Percentiles rank a stretch among this genome's conserved stretches.
These are phyloP conservation scores for Cercophora sp. DNA, from an alignment of 495 filamentous ascomycete species.

Conservation along the genomic window DNA sequence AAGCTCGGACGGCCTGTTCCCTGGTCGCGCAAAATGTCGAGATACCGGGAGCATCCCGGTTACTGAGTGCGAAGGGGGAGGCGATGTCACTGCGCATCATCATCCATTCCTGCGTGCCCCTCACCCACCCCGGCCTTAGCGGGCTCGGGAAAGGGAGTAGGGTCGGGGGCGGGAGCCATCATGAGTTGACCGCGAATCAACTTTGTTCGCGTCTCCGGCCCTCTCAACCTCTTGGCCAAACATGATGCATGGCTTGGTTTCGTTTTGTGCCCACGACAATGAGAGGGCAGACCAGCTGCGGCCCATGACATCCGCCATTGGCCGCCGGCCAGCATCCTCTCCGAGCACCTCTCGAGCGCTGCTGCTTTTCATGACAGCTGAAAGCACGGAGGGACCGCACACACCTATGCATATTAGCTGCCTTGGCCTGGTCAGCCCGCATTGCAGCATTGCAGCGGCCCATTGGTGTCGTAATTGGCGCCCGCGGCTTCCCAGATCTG, in stretches of 20 bases:
- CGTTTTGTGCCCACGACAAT: too few species aligned
- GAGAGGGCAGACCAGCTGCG: too few species aligned
- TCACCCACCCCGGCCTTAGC: conserved; percentile 8
- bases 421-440: conserved; percentile 6
- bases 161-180: too few species aligned
- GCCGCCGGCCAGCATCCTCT: too few species aligned
- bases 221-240: too few species aligned
- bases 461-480: conserved; percentile 7
- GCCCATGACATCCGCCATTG: too few species aligned
- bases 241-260: too few species aligned
- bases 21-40: conserved; percentile 9
- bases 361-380: not conserved
- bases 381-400: not conserved
- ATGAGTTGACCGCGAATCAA: too few species aligned
- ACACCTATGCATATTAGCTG: not conserved
- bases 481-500: conserved; percentile 6
- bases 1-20: not conserved
- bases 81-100: conserved; percentile 10
- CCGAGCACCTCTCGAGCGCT: too few species aligned
- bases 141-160: not conserved
- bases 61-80: not conserved
- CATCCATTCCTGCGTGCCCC: too few species aligned
- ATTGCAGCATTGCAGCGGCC: conserved; percentile 9
- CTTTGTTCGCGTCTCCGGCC: too few species aligned
- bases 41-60: conserved; percentile 8